phyloP scores from a whole-genome alignment of 2,329 filamentous ascomycete genomes.

The Fusarium mangiferae region DNA sequence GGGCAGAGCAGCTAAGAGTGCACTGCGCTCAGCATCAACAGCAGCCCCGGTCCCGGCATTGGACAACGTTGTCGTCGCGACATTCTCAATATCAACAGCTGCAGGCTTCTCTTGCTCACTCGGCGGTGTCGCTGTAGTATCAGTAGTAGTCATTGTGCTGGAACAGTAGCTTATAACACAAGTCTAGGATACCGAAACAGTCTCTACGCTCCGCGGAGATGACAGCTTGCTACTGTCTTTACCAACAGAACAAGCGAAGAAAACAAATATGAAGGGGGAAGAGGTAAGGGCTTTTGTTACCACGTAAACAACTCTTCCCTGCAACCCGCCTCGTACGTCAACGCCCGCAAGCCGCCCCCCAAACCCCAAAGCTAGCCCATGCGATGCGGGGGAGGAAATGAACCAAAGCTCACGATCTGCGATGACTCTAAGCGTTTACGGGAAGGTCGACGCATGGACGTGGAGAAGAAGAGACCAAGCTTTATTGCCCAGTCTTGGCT shows the following conservation, averaged over 20 bases:
- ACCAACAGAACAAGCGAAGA: neutral
- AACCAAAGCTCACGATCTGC: slow-evolving; percentile 17
- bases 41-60: neutral
- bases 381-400: slow-evolving; percentile 23
- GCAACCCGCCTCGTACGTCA: slow-evolving; percentile 7
- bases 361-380: slow-evolving; percentile 6
- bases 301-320: neutral
- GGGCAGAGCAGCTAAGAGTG: slow-evolving; percentile 44
- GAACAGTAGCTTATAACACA: neutral
- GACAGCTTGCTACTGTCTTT: neutral
- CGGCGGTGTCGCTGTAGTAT: slow-evolving; percentile 26
- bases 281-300: slow-evolving; percentile 17
- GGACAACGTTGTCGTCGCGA: neutral
- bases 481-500: slow-evolving; percentile 9
- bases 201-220: neutral
- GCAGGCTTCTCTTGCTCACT: slow-evolving; percentile 30
- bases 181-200: neutral
- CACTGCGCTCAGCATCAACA: slow-evolving; percentile 44
- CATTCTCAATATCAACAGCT: slow-evolving; percentile 29
- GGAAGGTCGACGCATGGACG: slow-evolving; percentile 25
- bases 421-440: slow-evolving; percentile 27
- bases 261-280: neutral
- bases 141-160: slow-evolving; percentile 28
- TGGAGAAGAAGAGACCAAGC: slow-evolving; percentile 21
- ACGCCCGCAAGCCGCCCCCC: slow-evolving; percentile 10